These are phyloP conservation scores for Didymella keratinophila DNA, from an alignment of 2,329 filamentous ascomycete genomes.

Conservation along the genomic window DNA sequence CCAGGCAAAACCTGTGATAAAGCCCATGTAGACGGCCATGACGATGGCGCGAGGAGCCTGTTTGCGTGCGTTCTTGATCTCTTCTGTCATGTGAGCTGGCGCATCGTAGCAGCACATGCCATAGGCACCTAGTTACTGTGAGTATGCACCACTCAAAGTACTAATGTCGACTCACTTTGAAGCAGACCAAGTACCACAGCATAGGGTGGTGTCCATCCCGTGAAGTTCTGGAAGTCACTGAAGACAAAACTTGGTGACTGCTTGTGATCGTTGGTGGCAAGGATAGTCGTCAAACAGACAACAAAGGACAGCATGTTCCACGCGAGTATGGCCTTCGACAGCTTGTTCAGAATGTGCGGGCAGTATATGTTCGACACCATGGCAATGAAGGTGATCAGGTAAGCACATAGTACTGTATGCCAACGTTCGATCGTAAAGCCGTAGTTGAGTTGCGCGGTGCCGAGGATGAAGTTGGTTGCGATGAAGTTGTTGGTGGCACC, in stretches of 20 bases:
- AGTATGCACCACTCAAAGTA: neutral
- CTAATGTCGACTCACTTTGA: slow-evolving; percentile 47
- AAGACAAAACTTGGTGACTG: slow-evolving; percentile 65
- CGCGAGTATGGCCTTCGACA: slow-evolving; percentile 59
- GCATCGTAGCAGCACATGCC: slow-evolving; percentile 64
- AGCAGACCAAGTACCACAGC: slow-evolving; percentile 62
- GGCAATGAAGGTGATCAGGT: slow-evolving; percentile 56
- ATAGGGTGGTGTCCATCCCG: slow-evolving; percentile 61
- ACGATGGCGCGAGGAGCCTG: slow-evolving; percentile 59
- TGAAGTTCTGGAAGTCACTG: slow-evolving; percentile 62
- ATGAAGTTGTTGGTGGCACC: slow-evolving; percentile 64
- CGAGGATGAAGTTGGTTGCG: slow-evolving; percentile 63
- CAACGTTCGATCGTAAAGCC: slow-evolving; percentile 62
- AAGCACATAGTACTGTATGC: slow-evolving; percentile 64
- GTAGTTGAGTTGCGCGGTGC: slow-evolving; percentile 62
- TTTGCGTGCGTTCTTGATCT: slow-evolving; percentile 60
- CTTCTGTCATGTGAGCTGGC: slow-evolving; percentile 62
- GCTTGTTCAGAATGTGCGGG: slow-evolving; percentile 60
- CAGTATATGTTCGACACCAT: slow-evolving; percentile 60
- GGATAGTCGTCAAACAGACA: slow-evolving; percentile 60
- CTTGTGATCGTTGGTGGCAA: slow-evolving; percentile 63
- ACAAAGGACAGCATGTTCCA: slow-evolving; percentile 65
- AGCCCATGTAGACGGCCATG: slow-evolving; percentile 51
- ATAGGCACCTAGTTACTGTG: slow-evolving; percentile 50
- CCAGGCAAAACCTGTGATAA: slow-evolving; percentile 51